Evolutionary conservation across 495 filamentous ascomycete species (phyloP).

Genomic region (Talaromyces liani): DNA sequence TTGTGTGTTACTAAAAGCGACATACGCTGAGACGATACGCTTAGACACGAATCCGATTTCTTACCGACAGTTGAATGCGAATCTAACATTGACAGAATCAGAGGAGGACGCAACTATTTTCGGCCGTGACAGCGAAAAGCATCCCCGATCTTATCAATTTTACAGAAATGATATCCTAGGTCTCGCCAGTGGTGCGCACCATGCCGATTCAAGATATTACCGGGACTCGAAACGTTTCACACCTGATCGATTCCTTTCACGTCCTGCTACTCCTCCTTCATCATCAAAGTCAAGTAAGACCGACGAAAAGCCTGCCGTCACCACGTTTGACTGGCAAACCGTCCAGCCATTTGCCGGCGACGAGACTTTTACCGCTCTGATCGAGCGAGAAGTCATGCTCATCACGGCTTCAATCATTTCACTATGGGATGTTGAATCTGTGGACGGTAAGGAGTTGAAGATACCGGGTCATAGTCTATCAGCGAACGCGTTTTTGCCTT

Average conservation of each 20-base stretch:
- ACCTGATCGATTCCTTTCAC: constrained; percentile 41
- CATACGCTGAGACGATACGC: constrained; percentile 47
- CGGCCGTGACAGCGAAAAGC: constrained; percentile 7
- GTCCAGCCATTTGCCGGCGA: constrained; percentile 36
- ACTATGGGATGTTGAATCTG: constrained; percentile 45
- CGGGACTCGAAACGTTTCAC: constrained; percentile 43
- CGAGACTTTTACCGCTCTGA: constrained; percentile 26
- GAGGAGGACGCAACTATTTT: constrained; percentile 24
- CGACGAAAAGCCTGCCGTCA: constrained; percentile 24
- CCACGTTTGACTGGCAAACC: constrained; percentile 35
- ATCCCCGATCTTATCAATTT: constrained; percentile 36
- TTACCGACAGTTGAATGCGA: constrained; percentile 32
- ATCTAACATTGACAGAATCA: constrained; percentile 38
- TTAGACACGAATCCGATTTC: constrained; percentile 43
- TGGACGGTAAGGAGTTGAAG: constrained; percentile 14
- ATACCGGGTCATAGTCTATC: constrained; percentile 26
- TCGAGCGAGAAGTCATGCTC: constrained; percentile 42
- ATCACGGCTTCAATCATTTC: constrained; percentile 40
- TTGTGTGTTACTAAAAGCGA: constrained; percentile 46
- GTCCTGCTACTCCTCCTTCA: not conserved
- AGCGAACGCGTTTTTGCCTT: constrained; percentile 29
- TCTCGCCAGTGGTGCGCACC: constrained; percentile 42
- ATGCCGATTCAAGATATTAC: constrained; percentile 41
- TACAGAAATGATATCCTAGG: constrained; percentile 40
- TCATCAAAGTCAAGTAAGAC: constrained; percentile 17